Evolutionary conservation across 2,329 filamentous ascomycete species (phyloP).

Genomic region (Sphaerostilbella broomeana): DNA sequence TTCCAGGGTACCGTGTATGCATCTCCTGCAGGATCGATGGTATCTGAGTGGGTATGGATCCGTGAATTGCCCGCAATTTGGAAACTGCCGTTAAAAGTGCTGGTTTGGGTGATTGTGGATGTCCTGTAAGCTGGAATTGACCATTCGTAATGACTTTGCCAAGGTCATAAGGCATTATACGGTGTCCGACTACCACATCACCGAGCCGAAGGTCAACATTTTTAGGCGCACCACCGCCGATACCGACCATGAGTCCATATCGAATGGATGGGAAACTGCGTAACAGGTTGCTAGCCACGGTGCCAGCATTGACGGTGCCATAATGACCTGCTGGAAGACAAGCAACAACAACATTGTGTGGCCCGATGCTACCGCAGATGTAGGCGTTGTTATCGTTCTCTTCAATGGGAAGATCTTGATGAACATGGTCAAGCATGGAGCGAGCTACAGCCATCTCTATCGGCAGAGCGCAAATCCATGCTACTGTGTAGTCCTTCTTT

Average conservation of each 20-base stretch:
- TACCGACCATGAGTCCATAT: background rate
- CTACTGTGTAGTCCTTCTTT: conserved; percentile 22
- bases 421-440: conserved; percentile 24
- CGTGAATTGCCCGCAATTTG: background rate
- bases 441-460: conserved; percentile 25
- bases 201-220: conserved; percentile 16
- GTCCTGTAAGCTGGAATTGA: background rate
- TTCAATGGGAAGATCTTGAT: conserved; percentile 10
- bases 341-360: conserved; percentile 15
- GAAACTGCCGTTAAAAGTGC: background rate
- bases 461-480: conserved; percentile 28
- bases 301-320: conserved; percentile 24
- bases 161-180: conserved; percentile 13
- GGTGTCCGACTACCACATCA: conserved; percentile 17
- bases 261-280: conserved; percentile 24
- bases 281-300: conserved; percentile 26
- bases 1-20: background rate
- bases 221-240: conserved; percentile 10
- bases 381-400: conserved; percentile 18
- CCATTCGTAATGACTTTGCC: conserved; percentile 4
- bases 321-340: conserved; percentile 12
- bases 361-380: conserved; percentile 20
- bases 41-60: background rate
- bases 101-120: background rate
- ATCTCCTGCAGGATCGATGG: background rate